Base-by-base conservation (phyloP, 306 rosid species). In the Cucurbita pepo region DNA sequence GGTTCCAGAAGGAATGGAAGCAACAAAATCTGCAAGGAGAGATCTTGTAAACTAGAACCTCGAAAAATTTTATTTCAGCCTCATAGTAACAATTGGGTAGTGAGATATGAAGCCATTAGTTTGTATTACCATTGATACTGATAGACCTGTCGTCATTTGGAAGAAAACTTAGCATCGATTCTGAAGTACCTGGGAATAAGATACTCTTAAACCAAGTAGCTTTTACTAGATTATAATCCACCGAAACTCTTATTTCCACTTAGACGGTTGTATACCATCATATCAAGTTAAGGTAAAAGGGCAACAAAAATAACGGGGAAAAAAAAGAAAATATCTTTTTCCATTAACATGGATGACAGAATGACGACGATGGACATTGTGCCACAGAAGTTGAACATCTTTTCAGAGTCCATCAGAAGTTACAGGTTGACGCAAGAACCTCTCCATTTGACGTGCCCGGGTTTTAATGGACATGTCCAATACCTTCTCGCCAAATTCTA, bases 381-480 rank as follows among this genome's bases (percentile, higher is more conserved):
- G 51, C 30, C 73, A 74, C 73, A 69, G 52, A 71, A 56, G 66
- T 69, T 77, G 55, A 51, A 79, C 63, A 69, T 56, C 78, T 81
- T 38, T 85, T 79, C 81, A 91, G 78, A 86, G 82, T 81, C 71
- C 67, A 77, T 82, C 72, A 55, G 88, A 44, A 52, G 79, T 53
- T 8, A 77, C 10, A 6, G 97, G 99, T 34, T 91, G 91, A 62
- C 90, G 85, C 83, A 94, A 89, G 81, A 84, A 79, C 91, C 99
- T 89, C 84, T 91, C 99, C 97, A 91, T 89, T 81, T 95, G 95
- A 19, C 61, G 88, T 51, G 96, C 96, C 83, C 99, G 76, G 10
- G 89, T 86, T 90, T 69, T 91, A 18, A 91, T 88, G 50, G 97
- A 95, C 95, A 91, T 88, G 83, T 95, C 99, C 37, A 91, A 88